These are phyloP conservation scores for Talaromyces atroroseus DNA, from an alignment of 2,329 filamentous ascomycete genomes.

Conservation along the genomic window DNA sequence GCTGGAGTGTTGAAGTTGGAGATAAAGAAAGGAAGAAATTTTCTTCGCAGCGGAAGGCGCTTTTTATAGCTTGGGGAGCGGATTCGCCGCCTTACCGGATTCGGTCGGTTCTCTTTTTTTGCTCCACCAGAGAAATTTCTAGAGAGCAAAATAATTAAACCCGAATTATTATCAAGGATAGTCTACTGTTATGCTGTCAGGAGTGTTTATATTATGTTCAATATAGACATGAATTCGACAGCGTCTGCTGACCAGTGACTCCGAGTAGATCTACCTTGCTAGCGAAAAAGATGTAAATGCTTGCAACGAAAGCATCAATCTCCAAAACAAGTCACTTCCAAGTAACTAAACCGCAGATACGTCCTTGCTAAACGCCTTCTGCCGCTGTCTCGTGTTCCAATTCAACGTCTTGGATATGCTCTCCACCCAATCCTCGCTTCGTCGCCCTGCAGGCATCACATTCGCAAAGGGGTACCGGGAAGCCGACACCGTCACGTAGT, in stretches of 20 bases:
- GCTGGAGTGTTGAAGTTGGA: neutral
- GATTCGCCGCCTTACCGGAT: neutral
- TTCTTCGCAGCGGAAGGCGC: constrained; percentile 4
- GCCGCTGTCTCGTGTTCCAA: constrained; percentile 46
- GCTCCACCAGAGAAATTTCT: neutral
- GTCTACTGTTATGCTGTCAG: neutral
- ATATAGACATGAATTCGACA: neutral
- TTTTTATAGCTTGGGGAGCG: constrained; percentile 9
- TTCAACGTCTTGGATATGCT: constrained; percentile 48
- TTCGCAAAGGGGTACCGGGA: constrained; percentile 49
- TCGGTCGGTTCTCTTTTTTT: neutral
- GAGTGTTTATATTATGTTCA: neutral
- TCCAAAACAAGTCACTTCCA: too few species aligned
- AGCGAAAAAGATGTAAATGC: neutral
- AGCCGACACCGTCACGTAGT: constrained; percentile 50
- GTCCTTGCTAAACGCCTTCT: constrained; percentile 32
- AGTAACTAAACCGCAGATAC: too few species aligned
- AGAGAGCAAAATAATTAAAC: neutral
- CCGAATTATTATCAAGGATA: too few species aligned
- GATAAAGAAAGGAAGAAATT: constrained; percentile 4
- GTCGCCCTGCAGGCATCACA: constrained; percentile 39
- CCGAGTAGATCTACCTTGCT: neutral
- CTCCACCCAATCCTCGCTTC: constrained; percentile 47
- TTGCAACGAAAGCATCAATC: too few species aligned
- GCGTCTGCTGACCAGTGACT: neutral